Base-by-base conservation (phyloP, 768 basidiomycete genomes). In the Boletus reticuloceps region DNA sequence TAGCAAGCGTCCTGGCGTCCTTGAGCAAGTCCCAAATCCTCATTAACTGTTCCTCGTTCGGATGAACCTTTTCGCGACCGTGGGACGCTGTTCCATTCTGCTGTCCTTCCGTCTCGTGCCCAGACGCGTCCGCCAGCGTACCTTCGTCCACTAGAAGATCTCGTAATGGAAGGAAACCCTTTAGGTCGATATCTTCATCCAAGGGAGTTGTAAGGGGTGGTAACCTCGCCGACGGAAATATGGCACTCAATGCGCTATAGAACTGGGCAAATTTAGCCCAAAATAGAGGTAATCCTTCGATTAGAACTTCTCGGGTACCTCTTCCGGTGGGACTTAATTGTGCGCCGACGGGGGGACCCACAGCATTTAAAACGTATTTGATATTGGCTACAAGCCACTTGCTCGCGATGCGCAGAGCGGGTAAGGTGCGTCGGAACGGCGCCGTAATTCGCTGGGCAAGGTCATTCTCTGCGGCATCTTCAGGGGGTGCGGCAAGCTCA, bases 21-120 rank as follows among this genome's bases (percentile, higher is more conserved):
- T 79, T 72, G 45, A 94, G 75, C 40, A 97, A 74, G 72, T 97
- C 96, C 44, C 83, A 79, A 54, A 99, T 89, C 60, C 97, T 80
- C 92, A 98, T 95, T 41, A 99, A 73, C 62, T 95, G 91, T 75
- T 96, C 94, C 55, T 91, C 94, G 62, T 99, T 98, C 9, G 97
- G 97, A 74, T 98, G 88, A 1, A 82, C 82, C 36, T 77, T 79
- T 58, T 80, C 71, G 48, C 62, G 58, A 51, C 73, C 61, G 70
- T 75, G 55, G 59, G 60, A 39, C n/a, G 41, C 39, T 17, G 32
- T 61, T 50, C 43, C 68, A 64, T 55, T 74, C 61, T 29, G 64
- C 27, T 57, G 64, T 27, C 59, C 62, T 40, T 62, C 60, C 27
- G 55, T 59, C 8, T 65, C 68, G 45, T 63, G 68, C 32, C 54